phyloP scores from a whole-genome alignment of 2,329 filamentous ascomycete genomes.

The Beauveria scarabaeidicola region DNA sequence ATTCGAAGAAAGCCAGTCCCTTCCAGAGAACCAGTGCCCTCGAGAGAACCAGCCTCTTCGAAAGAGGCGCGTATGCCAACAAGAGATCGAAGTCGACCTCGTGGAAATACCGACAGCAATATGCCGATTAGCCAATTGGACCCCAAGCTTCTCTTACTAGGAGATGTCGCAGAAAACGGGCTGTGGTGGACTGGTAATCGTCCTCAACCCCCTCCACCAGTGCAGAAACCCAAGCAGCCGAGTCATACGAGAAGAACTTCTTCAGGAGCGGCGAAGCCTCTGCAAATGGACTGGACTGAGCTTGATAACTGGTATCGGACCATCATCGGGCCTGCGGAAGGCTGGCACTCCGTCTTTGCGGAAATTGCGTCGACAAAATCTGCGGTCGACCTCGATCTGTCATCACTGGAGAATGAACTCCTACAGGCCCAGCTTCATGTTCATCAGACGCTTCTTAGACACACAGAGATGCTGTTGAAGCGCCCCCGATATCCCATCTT shows the following conservation, averaged over 20 bases:
- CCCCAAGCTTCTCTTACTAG: conserved; percentile 64
- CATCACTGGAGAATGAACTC: conserved; percentile 38
- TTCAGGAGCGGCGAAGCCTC: conserved; percentile 32
- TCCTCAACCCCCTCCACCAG: not conserved
- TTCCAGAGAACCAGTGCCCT: conserved; percentile 28
- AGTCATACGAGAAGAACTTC: not conserved
- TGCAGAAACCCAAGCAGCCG: conserved; percentile 1
- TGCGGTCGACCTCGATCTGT: conserved; percentile 28
- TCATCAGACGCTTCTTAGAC: conserved; percentile 64
- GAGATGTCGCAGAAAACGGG: conserved; percentile 72
- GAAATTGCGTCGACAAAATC: conserved; percentile 30
- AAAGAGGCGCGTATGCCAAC: conserved; percentile 31
- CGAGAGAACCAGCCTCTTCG: conserved; percentile 17
- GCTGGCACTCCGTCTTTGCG: conserved; percentile 55
- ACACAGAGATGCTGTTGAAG: conserved; percentile 70
- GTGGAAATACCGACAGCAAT: conserved; percentile 15
- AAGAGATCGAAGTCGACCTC: conserved; percentile 10
- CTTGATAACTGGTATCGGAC: conserved; percentile 66
- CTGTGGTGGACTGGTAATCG: conserved; percentile 67
- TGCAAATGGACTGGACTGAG: conserved; percentile 67
- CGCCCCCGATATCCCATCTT: conserved; percentile 63
- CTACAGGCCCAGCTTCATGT: conserved; percentile 57
- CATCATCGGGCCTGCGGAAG: conserved; percentile 57
- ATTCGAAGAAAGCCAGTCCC: conserved; percentile 21
- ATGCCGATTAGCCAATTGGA: conserved; percentile 50